Conservation (phyloP, 2,329 filamentous ascomycete species). For the Ophiostoma himal-ulmi region DNA sequence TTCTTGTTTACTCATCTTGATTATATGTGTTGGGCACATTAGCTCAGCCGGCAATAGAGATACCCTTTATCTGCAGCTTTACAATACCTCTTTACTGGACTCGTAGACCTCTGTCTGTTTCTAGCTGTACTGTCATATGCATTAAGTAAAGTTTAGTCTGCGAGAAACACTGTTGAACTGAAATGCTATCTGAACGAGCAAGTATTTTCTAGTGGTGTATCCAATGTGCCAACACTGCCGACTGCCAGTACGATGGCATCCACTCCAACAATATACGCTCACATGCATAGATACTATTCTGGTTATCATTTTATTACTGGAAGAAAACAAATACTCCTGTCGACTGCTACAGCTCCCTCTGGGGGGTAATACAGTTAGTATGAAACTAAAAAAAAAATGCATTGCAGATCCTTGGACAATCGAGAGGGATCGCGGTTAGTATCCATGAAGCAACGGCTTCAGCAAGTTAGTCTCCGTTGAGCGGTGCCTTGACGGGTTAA, state of each 20-base stretch:
- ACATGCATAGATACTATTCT: no score
- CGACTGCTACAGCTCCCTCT: background rate
- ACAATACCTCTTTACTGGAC: background rate
- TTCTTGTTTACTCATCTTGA: background rate
- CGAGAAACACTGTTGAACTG: no score
- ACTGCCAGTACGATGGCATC: no score
- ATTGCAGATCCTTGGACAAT: background rate
- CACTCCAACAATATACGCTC: no score
- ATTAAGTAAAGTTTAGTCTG: no score
- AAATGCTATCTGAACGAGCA: no score
- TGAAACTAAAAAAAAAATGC: background rate
- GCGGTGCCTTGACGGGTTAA: background rate
- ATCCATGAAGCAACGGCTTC: background rate
- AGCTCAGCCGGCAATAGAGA: slow-evolving; percentile 15
- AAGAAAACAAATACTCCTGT: background rate
- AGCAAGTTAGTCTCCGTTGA: background rate
- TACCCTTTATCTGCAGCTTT: slow-evolving; percentile 16
- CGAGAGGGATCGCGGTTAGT: background rate
- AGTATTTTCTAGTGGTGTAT: no score
- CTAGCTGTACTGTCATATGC: no score
- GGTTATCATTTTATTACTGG: background rate
- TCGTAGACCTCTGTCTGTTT: no score
- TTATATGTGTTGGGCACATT: background rate
- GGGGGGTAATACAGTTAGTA: slow-evolving; percentile 7
- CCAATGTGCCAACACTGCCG: no score